Base-by-base conservation (phyloP, 75 land plant genomes). In the Selaginella tamariscina region DNA sequence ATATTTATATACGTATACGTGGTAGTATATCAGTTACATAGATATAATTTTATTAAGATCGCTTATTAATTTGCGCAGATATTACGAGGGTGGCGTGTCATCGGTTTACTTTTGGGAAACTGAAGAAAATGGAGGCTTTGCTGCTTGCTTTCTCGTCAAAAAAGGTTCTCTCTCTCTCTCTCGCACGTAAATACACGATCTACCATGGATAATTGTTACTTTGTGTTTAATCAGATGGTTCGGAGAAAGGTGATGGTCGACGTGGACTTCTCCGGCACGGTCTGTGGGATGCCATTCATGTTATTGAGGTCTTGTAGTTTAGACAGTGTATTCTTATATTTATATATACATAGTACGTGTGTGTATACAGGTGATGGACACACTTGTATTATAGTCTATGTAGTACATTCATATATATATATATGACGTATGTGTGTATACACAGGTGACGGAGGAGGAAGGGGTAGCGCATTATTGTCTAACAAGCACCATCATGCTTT, bases 41-140 rank as follows among this genome's bases (percentile, higher is more conserved):
- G n/a, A n/a, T n/a, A n/a, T n/a, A n/a, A n/a, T n/a, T n/a, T n/a
- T n/a, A n/a, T n/a, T n/a, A n/a, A n/a, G n/a, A n/a, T n/a, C n/a
- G n/a, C n/a, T n/a, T n/a, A n/a, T n/a, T n/a, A n/a, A 5, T 59
- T 27, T 5, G 2, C 62, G 27, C 76, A 92, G 95, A 74, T 92
- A 92, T 55, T 92, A 92, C 75, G 98, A 92, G 76, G 98, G 98
- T 32, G 98, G 98, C 26, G 75, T 89, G 32, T 92, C 98, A 56
- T 92, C 98, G 27, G 98, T 92, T 2, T 92, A 92, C 70, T 74
- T 89, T 72, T 92, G 95, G 98, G 95, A 92, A 70, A 60, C 81
- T 27, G 90, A 84, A 73, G 88, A 85, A 2, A 78, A 77, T 64
- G 83, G 77, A 64, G 86, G 86, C 0, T 86, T 92, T 78, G 80